Percentiles rank a stretch among this genome's conserved stretches.
These are phyloP conservation scores for Acanthamoeba quina DNA, from an alignment of 208 protist species.

Conservation along the genomic window DNA sequence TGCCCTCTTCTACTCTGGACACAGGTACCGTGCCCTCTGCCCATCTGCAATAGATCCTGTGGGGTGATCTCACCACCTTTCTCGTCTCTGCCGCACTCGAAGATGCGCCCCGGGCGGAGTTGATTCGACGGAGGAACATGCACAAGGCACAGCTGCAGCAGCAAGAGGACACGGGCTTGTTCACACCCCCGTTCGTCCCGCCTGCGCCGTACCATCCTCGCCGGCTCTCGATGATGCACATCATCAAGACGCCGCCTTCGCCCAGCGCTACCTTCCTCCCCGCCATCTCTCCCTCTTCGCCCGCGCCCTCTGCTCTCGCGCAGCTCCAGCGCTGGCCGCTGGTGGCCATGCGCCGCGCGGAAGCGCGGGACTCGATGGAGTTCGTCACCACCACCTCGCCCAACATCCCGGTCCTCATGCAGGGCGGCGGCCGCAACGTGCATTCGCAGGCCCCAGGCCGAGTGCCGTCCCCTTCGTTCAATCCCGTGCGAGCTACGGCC, in stretches of 20 bases:
- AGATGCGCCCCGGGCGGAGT: slow-evolving; percentile 46
- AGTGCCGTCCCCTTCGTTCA: background rate
- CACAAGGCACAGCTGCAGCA: slow-evolving; percentile 20
- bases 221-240: slow-evolving; percentile 39
- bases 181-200: slow-evolving; percentile 54
- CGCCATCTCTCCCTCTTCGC: slow-evolving; percentile 51
- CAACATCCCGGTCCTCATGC: slow-evolving; percentile 13
- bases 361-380: slow-evolving; percentile 19
- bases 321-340: slow-evolving; percentile 11
- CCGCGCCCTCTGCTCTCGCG: background rate
- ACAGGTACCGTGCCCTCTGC: background rate
- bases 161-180: slow-evolving; percentile 36
- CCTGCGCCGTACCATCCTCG: slow-evolving; percentile 48
- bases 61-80: background rate
- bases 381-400: slow-evolving; percentile 45
- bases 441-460: background rate
- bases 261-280: slow-evolving; percentile 54
- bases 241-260: slow-evolving; percentile 45
- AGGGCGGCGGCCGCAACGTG: background rate
- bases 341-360: slow-evolving; percentile 29
- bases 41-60: background rate
- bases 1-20: slow-evolving; percentile 22
- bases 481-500: background rate
- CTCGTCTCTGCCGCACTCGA: background rate
- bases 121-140: slow-evolving; percentile 46